These are phyloP conservation scores for Suhomyces wounanorum DNA, from an alignment of 1,139 yeast genomes.

Conservation along the genomic window DNA sequence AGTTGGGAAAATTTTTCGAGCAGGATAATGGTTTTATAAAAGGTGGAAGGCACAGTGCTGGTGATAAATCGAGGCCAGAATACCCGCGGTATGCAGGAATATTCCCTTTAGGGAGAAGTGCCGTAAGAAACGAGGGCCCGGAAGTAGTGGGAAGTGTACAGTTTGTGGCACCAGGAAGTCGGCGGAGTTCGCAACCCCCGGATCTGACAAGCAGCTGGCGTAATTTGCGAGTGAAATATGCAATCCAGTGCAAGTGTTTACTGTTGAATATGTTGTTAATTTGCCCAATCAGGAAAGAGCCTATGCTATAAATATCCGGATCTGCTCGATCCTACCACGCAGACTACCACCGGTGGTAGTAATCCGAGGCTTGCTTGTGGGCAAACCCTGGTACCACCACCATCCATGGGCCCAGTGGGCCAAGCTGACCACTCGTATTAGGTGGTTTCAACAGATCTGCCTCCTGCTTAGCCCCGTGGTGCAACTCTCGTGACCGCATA, in stretches of 20 bases:
- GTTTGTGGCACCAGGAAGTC: neutral
- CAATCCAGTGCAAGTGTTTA: neutral
- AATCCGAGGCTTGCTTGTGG: neutral
- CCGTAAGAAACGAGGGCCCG: constrained; percentile 5
- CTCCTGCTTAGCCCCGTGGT: neutral
- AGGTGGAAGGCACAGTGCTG: constrained; percentile 4
- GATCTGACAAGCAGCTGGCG: neutral
- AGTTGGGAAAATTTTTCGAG: constrained; percentile 6
- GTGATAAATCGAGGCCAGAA: constrained; percentile 7
- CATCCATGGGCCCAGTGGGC: neutral
- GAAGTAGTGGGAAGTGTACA: neutral
- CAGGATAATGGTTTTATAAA: constrained; percentile 12
- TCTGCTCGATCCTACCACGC: neutral
- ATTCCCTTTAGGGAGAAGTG: constrained; percentile 3
- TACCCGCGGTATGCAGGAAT: constrained; percentile 1
- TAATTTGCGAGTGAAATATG: neutral
- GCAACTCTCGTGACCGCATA: neutral
- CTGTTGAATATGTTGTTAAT: neutral
- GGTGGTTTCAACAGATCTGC: neutral
- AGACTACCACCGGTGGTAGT: neutral
- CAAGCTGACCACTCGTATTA: neutral
- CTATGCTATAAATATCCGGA: neutral
- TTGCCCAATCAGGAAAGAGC: neutral
- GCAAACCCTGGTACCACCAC: neutral
- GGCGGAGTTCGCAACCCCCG: constrained; percentile 5